Base-by-base conservation (phyloP, 1,284 basidiomycete species). In the Ustilago sp. region DNA sequence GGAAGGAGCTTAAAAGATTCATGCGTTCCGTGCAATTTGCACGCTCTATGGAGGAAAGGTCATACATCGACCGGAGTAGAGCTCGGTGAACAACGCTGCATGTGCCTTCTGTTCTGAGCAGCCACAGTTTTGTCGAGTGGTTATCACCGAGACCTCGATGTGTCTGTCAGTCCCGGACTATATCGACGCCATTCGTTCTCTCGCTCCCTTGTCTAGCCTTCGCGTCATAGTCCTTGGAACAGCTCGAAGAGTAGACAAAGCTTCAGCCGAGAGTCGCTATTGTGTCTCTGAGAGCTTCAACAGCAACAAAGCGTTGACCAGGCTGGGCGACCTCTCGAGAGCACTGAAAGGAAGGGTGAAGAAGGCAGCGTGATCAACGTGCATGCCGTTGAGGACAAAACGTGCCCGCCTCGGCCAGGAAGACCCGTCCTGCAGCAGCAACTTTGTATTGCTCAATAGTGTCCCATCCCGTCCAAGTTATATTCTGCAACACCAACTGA, bases 391-490 rank as follows among this genome's bases (percentile, higher is more conserved):
- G 43, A 43, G 31, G 36, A 2, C 35, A 57, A 56, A 68, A 68
- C 65, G 65, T 68, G 65, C 59, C 48, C 59, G 65, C 48, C 59
- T 68, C 65, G 65, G 59, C 6, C 47, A 63, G 47, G 50, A 34
- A 47, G 51, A 52, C 23, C 66, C 66, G 9, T 68, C 56, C 56
- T 63, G 67, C 67, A 69, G 61, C 57, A 63, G 54, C 54, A 31
- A 43, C 19, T 41, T 56, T 50, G 50, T 48, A 59, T 59, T 58
- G 28, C 32, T 5, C 34, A 54, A 15, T 34, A 41, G 23, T 34
- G 35, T 12, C 28, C 13, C 3, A 1, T 19, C 17, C 35, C 19
- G 47, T 41, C 45, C 43, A 36, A 38, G 19, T 8, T 19, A 5
- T 9, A 31, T 47, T 34, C 28, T 19, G 28, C 28, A 63, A 59